A percentile compares a stretch with the other conserved stretches of the same genome.
Evolutionary conservation across 2,329 filamentous ascomycete genomes (phyloP).

Genomic region (Cladosporium sphaerospermum): DNA sequence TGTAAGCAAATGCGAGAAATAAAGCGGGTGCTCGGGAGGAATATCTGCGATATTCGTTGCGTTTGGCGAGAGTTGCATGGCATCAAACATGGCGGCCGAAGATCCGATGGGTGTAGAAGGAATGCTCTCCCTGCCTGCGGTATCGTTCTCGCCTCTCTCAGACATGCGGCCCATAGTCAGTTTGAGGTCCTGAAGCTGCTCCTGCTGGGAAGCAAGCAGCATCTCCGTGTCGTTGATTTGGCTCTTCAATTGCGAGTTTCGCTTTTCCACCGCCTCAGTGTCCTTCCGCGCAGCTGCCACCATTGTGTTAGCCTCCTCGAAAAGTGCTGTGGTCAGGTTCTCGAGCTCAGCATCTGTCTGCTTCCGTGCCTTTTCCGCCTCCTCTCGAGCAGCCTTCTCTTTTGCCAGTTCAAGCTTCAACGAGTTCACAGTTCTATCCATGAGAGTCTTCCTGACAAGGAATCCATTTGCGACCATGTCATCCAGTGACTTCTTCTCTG

Average conservation of each 20-base stretch:
- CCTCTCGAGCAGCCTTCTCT: conserved; percentile 35
- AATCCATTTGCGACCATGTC: conserved; percentile 65
- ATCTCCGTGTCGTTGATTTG: conserved; percentile 83
- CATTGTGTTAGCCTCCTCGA: conserved; percentile 98
- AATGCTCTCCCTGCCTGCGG: conserved; percentile 55
- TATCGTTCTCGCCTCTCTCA: conserved; percentile 65
- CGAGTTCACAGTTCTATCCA: conserved; percentile 51
- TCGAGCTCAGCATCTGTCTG: conserved; percentile 90
- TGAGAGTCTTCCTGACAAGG: conserved; percentile 65
- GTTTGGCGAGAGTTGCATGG: conserved; percentile 47
- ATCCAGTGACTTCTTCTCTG: conserved; percentile 62
- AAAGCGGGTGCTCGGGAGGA: conserved; percentile 58
- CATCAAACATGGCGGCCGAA: conserved; percentile 56
- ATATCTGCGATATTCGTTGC: conserved; percentile 46
- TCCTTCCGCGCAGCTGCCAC: conserved; percentile 83
- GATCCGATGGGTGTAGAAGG: conserved; percentile 72
- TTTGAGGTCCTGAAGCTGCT: conserved; percentile 88
- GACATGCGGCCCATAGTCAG: conserved; percentile 84
- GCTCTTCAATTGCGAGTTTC: conserved; percentile 78
- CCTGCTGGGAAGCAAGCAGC: conserved; percentile 81
- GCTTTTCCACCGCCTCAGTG: conserved; percentile 67
- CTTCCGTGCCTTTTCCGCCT: conserved; percentile 62
- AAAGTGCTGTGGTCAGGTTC: conserved; percentile 82
- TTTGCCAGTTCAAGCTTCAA: conserved; percentile 37
- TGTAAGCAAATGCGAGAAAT: conserved; percentile 76